Evolutionary conservation across 306 rosid species (phyloP), one percentile per base, ranked within the genome.

Genomic region (Pyrus pyrifolia): DNA sequence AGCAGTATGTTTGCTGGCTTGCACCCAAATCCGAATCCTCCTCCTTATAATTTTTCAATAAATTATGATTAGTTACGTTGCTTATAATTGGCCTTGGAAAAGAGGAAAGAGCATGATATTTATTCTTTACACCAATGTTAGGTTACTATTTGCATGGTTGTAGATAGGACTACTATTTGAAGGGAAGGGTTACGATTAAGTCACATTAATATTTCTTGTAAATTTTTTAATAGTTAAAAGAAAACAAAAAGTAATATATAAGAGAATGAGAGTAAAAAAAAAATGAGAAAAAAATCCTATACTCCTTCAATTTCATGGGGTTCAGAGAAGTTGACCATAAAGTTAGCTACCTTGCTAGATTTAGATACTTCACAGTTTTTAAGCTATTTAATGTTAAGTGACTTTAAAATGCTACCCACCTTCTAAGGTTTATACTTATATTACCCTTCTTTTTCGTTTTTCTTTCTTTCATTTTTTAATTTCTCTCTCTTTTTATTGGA

Each of bases 401-500:
- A 76, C 85, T 73, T 76, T 72, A 77, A 81, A 83, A 87, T 11
- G 78, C 82, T 60, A 72, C 72, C 75, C 76, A 78, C 73, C 71
- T 80, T 45, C 63, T 33, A 22, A n/a, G 38, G 53, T 64, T 74
- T 63, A 80, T 58, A 58, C 13, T 60, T 53, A 80, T n/a, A 58
- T 22, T 60, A 33, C 68, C 53, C 73, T 62, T 29, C 49, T 71
- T 22, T 61, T 27, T 62, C 10, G 63, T 27, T 61, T 61, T 19
- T 13, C 29, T 61, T 61, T 30, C 25, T 73, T 23, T 13, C n/a
- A 58, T 58, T 58, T 38, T 19, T 29, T 33, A 17, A 35, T 18
- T 10, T 62, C 8, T 19, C 21, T 45, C 57, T 52, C 81, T 70
- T 67, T 81, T 42, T 62, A 71, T 71, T 55, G 76, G 72, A 82